Evolutionary conservation across 768 basidiomycete genomes (phyloP).

Genomic region (Rhodocollybia butyracea): DNA sequence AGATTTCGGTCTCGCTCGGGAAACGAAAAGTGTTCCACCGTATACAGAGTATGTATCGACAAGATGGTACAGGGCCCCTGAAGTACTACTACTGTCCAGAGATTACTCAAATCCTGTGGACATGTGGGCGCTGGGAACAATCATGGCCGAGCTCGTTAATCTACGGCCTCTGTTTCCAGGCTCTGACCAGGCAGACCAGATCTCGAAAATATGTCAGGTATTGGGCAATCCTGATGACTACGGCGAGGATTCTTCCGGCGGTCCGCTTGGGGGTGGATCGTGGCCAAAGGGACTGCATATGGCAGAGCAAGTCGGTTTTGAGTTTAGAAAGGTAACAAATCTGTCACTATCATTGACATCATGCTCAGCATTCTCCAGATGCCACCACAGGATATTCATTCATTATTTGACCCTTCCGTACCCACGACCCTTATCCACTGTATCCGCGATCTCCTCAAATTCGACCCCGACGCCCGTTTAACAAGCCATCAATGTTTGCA

Average conservation of each 20-base stretch:
- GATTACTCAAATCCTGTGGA: slow-evolving; percentile 98
- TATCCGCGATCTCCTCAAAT: slow-evolving; percentile 87
- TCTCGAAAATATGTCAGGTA: slow-evolving; percentile 86
- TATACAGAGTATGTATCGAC: slow-evolving; percentile 99
- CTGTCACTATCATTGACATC: slow-evolving; percentile 10
- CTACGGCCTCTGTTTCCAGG: slow-evolving; percentile 95
- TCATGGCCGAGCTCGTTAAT: slow-evolving; percentile 95
- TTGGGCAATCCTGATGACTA: slow-evolving; percentile 92
- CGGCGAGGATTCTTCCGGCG: slow-evolving; percentile 68
- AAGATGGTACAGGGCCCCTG: slow-evolving; percentile 99
- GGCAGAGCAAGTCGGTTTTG: slow-evolving; percentile 82
- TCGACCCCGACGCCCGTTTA: slow-evolving; percentile 84
- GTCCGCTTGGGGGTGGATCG: slow-evolving; percentile 77
- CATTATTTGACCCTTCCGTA: slow-evolving; percentile 75
- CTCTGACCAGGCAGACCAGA: slow-evolving; percentile 88
- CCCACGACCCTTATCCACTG: slow-evolving; percentile 85
- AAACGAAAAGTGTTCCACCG: slow-evolving; percentile 83
- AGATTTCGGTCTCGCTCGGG: slow-evolving; percentile 95
- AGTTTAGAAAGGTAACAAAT: slow-evolving; percentile 78
- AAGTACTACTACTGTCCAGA: slow-evolving; percentile 86
- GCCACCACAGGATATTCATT: slow-evolving; percentile 61
- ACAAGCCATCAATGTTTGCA: slow-evolving; percentile 86
- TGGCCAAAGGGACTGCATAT: slow-evolving; percentile 87
- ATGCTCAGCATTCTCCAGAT: slow-evolving; percentile 41
- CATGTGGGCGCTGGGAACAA: slow-evolving; percentile 99